phyloP scores from a whole-genome alignment of 768 basidiomycete genomes.

The Epithele typhae region DNA sequence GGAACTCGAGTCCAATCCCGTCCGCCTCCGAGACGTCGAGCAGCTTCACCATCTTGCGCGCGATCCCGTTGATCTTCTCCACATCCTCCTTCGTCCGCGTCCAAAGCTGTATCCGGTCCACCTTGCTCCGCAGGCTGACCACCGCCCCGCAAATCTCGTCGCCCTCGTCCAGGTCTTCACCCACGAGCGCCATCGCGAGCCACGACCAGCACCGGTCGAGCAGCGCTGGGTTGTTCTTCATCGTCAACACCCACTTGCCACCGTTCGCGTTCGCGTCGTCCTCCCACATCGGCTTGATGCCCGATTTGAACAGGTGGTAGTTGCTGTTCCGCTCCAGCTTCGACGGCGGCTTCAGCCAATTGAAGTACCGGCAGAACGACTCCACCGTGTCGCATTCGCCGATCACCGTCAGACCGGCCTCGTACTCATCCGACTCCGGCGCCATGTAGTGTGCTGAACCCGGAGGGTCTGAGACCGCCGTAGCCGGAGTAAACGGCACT shows the following conservation, averaged over 20 bases:
- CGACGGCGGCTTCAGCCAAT: conserved; percentile 91
- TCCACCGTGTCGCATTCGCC: conserved; percentile 91
- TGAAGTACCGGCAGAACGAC: conserved; percentile 87
- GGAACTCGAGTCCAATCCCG: conserved; percentile 85
- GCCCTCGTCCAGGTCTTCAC: conserved; percentile 64
- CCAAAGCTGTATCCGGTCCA: conserved; percentile 92
- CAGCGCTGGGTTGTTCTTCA: conserved; percentile 76
- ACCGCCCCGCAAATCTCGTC: conserved; percentile 84
- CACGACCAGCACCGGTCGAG: conserved; percentile 89
- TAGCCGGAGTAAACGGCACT: conserved; percentile 50
- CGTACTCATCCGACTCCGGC: conserved; percentile 72
- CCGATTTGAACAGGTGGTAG: conserved; percentile 92
- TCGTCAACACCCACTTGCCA: conserved; percentile 93
- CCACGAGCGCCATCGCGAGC: conserved; percentile 88
- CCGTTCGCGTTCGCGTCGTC: conserved; percentile 88
- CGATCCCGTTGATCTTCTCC: conserved; percentile 79
- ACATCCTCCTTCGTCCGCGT: conserved; percentile 82
- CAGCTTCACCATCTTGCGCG: conserved; percentile 75
- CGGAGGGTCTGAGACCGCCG: conserved; percentile 13
- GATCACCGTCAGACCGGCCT: conserved; percentile 80
- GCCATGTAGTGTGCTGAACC: conserved; percentile 29
- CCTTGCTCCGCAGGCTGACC: conserved; percentile 80
- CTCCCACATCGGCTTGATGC: conserved; percentile 98
- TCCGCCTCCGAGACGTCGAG: conserved; percentile 83
- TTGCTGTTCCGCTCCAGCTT: conserved; percentile 87